These are phyloP conservation scores for Xylariaceae sp. DNA, from an alignment of 2,329 filamentous ascomycete species.

Conservation along the genomic window DNA sequence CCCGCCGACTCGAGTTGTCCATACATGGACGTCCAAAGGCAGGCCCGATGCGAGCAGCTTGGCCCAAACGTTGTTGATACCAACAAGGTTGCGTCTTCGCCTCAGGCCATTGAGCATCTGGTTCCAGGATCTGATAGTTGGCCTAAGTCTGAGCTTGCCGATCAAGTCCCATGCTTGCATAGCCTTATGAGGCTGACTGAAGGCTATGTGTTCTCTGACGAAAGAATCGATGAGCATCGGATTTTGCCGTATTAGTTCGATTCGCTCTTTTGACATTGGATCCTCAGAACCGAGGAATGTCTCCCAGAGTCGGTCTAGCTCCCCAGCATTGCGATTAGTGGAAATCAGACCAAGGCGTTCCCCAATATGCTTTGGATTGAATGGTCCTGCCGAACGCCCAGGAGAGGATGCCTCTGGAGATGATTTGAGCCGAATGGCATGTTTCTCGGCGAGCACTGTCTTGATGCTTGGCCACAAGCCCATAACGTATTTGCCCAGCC, in stretches of 20 bases:
- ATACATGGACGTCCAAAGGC: slow-evolving; percentile 59
- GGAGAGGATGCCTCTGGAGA: background rate
- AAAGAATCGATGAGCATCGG: slow-evolving; percentile 29
- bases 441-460: no score
- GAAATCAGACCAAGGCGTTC: slow-evolving; percentile 19
- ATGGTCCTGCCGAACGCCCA: background rate
- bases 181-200: slow-evolving; percentile 29
- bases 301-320: slow-evolving; percentile 28
- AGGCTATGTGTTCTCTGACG: slow-evolving; percentile 27
- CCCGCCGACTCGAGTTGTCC: slow-evolving; percentile 65
- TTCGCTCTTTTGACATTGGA: slow-evolving; percentile 18
- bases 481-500: no score
- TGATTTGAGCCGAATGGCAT: background rate
- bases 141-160: slow-evolving; percentile 43
- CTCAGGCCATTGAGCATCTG: slow-evolving; percentile 68
- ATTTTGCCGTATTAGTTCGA: slow-evolving; percentile 20
- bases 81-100: slow-evolving; percentile 51
- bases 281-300: slow-evolving; percentile 21
- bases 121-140: slow-evolving; percentile 63
- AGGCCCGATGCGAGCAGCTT: slow-evolving; percentile 54
- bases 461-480: no score
- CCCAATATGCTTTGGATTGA: slow-evolving; percentile 13
- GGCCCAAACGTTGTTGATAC: slow-evolving; percentile 62
- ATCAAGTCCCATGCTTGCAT: slow-evolving; percentile 28
- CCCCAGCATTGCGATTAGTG: slow-evolving; percentile 13